Percentiles rank a stretch among this genome's conserved stretches.
phyloP scores from a whole-genome alignment of 805 yeast species.

The Dipodascus albidus region DNA sequence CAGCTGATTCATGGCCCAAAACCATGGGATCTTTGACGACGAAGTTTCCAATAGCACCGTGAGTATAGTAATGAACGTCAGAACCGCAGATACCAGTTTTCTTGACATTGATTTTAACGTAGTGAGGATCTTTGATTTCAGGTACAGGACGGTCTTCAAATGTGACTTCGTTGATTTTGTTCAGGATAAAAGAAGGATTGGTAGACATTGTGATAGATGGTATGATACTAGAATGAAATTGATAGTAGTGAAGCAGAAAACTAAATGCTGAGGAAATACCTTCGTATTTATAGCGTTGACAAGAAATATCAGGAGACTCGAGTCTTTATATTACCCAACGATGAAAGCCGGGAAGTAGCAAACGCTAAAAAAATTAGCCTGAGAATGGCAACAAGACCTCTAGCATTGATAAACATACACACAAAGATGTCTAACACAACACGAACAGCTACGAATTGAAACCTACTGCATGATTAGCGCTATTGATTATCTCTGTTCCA shows the following conservation, averaged over 20 bases:
- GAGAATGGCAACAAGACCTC: too few relatives aligned
- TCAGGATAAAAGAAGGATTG: slow-evolving; percentile 47
- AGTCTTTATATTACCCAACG: too few relatives aligned
- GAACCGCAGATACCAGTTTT: slow-evolving; percentile 86
- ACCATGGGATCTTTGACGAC: slow-evolving; percentile 71
- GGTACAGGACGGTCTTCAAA: slow-evolving; percentile 65
- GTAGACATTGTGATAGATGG: slow-evolving; percentile 1
- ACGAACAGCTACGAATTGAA: too few relatives aligned
- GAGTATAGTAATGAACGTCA: slow-evolving; percentile 71
- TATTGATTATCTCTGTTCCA: too few relatives aligned
- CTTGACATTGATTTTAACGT: slow-evolving; percentile 63
- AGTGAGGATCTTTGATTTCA: slow-evolving; percentile 44
- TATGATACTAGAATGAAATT: too few relatives aligned
- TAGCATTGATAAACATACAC: too few relatives aligned
- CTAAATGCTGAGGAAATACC: too few relatives aligned
- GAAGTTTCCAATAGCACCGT: slow-evolving; percentile 71
- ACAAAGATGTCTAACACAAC: too few relatives aligned
- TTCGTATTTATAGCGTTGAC: too few relatives aligned
- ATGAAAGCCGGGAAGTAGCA: not conserved
- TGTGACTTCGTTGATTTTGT: slow-evolving; percentile 48
- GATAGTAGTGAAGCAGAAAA: not conserved
- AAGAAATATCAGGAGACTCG: not conserved
- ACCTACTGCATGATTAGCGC: too few relatives aligned
- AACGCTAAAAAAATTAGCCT: not conserved
- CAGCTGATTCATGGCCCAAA: slow-evolving; percentile 81